A percentile compares a stretch with the other conserved stretches of the same genome.
These are phyloP conservation scores for Phtheirospermum japonicum DNA, from an alignment of 257 asterid genomes.

Conservation along the genomic window DNA sequence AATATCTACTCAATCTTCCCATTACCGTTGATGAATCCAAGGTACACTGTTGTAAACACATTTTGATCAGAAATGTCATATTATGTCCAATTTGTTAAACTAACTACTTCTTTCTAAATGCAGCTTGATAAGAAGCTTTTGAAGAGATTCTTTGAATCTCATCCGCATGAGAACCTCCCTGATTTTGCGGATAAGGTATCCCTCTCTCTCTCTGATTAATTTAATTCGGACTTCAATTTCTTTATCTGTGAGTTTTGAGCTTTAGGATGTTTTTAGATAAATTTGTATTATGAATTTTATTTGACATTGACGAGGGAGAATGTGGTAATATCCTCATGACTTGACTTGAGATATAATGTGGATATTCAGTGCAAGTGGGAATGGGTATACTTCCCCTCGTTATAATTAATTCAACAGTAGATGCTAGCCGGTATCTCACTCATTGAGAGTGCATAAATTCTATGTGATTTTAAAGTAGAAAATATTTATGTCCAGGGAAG, in stretches of 20 bases:
- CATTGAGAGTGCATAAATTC: neutral
- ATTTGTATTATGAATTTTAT: neutral
- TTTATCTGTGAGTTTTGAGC: constrained; percentile 3
- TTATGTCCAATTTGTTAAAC: constrained; percentile 17
- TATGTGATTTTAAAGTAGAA: neutral
- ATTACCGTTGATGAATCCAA: constrained; percentile 88
- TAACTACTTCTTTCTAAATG: constrained; percentile 34
- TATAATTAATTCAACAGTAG: too few species aligned
- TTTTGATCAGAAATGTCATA: constrained; percentile 12
- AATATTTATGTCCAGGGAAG: neutral
- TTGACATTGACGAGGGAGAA: neutral
- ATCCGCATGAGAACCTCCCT: constrained; percentile 80
- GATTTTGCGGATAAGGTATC: constrained; percentile 89
- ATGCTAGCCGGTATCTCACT: neutral
- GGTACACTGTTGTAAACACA: constrained; percentile 40
- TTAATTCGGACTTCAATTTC: neutral
- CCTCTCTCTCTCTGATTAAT: constrained; percentile 13
- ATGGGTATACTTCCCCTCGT: neutral
- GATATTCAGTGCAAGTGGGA: neutral
- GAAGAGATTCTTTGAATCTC: constrained; percentile 68
- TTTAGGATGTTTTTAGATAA: constrained; percentile 15
- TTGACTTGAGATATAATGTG: neutral
- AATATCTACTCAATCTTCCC: constrained; percentile 95
- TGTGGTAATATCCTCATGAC: neutral
- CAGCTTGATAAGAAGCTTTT: constrained; percentile 85